phyloP scores from a whole-genome alignment of 768 basidiomycete genomes.

The Phaeotremella skinneri region DNA sequence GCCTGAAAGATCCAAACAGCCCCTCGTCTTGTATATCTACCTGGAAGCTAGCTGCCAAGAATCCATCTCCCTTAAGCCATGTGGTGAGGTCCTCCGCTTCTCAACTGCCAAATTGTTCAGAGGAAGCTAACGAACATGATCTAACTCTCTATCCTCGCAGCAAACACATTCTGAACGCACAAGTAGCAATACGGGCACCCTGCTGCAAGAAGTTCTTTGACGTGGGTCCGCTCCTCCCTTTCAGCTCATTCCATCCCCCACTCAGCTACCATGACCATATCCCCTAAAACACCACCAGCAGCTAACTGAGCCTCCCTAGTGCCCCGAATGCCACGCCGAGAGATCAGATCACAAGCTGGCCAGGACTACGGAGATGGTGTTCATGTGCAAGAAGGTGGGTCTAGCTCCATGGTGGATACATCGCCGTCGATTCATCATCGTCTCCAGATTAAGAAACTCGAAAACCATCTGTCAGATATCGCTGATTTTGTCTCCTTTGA shows the following conservation, averaged over 20 bases:
- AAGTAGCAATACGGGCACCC: conserved; percentile 91
- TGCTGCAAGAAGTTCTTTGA: conserved; percentile 99
- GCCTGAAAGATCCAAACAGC: background rate
- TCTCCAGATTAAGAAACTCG: too few relatives aligned
- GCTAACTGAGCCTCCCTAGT: conserved; percentile 51
- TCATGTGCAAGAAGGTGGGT: conserved; percentile 69
- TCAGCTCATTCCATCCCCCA: background rate
- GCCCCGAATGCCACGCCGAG: conserved; percentile 91
- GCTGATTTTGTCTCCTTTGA: background rate
- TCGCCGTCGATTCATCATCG: background rate
- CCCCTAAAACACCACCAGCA: too few relatives aligned
- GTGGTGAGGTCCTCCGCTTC: background rate
- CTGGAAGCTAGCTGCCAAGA: background rate
- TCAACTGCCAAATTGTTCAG: background rate
- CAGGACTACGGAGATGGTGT: conserved; percentile 78
- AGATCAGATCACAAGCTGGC: conserved; percentile 67
- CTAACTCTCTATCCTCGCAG: conserved; percentile 53
- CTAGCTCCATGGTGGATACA: background rate
- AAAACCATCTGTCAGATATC: background rate
- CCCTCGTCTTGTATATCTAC: background rate
- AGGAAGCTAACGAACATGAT: background rate
- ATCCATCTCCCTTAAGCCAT: background rate
- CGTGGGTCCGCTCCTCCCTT: conserved; percentile 37
- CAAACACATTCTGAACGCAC: conserved; percentile 94
- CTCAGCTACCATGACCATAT: background rate